Conservation (phyloP, 1,139 yeast genomes). For the Lodderomyces margitis region DNA sequence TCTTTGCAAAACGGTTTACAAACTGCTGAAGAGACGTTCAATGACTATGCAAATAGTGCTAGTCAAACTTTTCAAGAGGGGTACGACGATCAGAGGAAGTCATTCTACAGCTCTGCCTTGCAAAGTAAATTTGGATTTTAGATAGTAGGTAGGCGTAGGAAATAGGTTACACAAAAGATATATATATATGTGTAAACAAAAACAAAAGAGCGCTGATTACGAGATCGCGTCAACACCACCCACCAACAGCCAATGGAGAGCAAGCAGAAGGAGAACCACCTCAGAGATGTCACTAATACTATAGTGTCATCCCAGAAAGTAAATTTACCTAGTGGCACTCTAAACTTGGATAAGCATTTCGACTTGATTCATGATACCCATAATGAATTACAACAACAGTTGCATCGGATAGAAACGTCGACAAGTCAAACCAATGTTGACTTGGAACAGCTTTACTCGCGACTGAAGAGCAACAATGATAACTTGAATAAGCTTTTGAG, state of each 20-base stretch:
- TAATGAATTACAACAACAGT: constrained; percentile 28
- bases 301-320: not conserved
- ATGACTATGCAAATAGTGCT: constrained; percentile 56
- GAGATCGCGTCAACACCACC: not conserved
- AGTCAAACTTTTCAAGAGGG: constrained; percentile 56
- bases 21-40: constrained; percentile 51
- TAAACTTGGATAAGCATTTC: constrained; percentile 32
- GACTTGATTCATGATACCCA: constrained; percentile 27
- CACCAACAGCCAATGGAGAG: constrained; percentile 15
- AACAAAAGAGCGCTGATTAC: too few species aligned
- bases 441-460: constrained; percentile 35
- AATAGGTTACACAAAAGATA: not conserved
- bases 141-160: not conserved
- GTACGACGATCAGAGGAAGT: constrained; percentile 49
- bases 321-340: constrained; percentile 7
- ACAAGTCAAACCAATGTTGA: constrained; percentile 38
- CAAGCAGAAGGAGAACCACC: constrained; percentile 16
- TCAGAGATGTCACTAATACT: not conserved
- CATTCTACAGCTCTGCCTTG: constrained; percentile 51
- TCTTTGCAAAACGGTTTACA: constrained; percentile 54
- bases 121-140: constrained; percentile 55
- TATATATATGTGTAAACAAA: constrained; percentile 6
- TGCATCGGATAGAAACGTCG: constrained; percentile 31
- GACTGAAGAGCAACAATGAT: constrained; percentile 44
- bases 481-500: constrained; percentile 35